phyloP scores from a whole-genome alignment of 1,284 basidiomycete species.

The Macrocybe sp. region DNA sequence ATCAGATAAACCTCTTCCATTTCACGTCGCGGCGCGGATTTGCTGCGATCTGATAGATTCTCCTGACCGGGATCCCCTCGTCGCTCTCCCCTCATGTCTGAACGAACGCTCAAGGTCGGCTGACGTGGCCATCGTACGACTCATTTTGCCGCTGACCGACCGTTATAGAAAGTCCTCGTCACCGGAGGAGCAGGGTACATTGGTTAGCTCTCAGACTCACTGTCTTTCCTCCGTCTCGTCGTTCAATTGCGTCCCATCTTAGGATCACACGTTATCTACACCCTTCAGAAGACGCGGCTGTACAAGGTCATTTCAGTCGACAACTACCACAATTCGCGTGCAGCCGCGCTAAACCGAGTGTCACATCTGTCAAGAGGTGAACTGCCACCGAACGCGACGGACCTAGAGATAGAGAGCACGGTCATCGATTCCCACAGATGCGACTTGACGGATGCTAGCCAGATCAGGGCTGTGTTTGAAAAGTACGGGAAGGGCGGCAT shows the following conservation, averaged over 20 bases:
- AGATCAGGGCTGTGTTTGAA: slow-evolving; percentile 76
- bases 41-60: too few species aligned
- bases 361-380: slow-evolving; percentile 73
- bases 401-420: slow-evolving; percentile 59
- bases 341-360: slow-evolving; percentile 68
- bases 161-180: slow-evolving; percentile 64
- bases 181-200: slow-evolving; percentile 86
- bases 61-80: too few species aligned
- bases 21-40: too few species aligned
- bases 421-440: slow-evolving; percentile 67
- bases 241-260: slow-evolving; percentile 17
- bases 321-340: slow-evolving; percentile 89
- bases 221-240: slow-evolving; percentile 8
- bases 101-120: too few species aligned
- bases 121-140: not conserved
- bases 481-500: slow-evolving; percentile 89
- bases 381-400: slow-evolving; percentile 60
- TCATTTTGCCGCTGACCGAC: slow-evolving; percentile 14
- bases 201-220: slow-evolving; percentile 38
- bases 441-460: slow-evolving; percentile 71
- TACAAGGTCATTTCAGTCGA: slow-evolving; percentile 93
- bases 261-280: slow-evolving; percentile 91
- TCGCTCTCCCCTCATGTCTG: too few species aligned
- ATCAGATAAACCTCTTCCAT: too few species aligned
- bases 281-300: slow-evolving; percentile 79